Evolutionary conservation across 2,329 filamentous ascomycete species (phyloP).

Genomic region (Chaetomium sp.): DNA sequence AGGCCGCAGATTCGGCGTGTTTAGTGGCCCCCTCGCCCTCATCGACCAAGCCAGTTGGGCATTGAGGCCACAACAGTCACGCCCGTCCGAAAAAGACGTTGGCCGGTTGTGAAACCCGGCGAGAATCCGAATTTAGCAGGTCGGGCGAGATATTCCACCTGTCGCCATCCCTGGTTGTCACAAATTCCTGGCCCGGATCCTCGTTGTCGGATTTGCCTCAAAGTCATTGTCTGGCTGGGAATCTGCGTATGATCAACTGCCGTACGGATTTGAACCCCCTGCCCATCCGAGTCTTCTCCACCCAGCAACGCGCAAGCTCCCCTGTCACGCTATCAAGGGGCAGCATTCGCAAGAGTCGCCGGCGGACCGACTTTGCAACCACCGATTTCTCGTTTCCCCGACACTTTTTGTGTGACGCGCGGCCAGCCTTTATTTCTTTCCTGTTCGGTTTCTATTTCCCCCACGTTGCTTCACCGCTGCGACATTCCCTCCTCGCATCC

Average conservation of each 20-base stretch:
- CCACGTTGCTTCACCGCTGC: not conserved
- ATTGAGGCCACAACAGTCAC: not conserved
- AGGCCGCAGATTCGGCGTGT: not conserved
- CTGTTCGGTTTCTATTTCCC: not conserved
- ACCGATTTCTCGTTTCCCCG: not conserved
- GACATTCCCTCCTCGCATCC: not conserved
- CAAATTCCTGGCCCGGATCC: slow-evolving; percentile 27
- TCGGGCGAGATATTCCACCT: slow-evolving; percentile 14
- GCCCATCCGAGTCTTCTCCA: slow-evolving; percentile 25
- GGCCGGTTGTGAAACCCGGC: not conserved
- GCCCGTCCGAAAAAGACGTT: not conserved
- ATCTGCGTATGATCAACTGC: slow-evolving; percentile 30
- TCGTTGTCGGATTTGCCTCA: slow-evolving; percentile 12
- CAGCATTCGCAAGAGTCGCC: not conserved
- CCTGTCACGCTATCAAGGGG: slow-evolving; percentile 17
- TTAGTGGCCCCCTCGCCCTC: not conserved
- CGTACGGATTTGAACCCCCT: slow-evolving; percentile 27
- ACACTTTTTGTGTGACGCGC: slow-evolving; percentile 2
- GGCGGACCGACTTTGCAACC: not conserved
- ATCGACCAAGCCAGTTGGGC: not conserved
- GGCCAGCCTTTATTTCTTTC: not conserved
- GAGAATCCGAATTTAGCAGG: slow-evolving; percentile 6
- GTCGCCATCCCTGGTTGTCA: slow-evolving; percentile 23
- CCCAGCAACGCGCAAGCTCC: not conserved
- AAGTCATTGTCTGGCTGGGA: slow-evolving; percentile 12